A percentile compares a stretch with the other conserved stretches of the same genome.
Conservation (phyloP, 352 stramenopile species). For the Globisporangium iwayamae region DNA sequence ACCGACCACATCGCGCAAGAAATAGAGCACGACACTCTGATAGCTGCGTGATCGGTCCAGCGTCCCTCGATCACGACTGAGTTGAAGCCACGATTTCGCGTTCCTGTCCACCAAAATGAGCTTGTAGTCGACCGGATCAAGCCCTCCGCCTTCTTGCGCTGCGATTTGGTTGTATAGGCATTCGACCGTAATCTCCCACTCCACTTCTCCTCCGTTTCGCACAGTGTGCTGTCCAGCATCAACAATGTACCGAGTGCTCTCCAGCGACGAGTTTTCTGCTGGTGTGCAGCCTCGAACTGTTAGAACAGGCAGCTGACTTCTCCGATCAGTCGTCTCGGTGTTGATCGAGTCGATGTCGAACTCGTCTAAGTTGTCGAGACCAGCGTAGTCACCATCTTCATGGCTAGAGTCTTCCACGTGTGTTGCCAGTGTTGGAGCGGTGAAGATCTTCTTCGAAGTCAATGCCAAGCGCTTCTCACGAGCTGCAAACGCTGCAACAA, state of each 20-base stretch:
- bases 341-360: slow-evolving; percentile 70
- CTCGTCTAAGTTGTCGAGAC: slow-evolving; percentile 74
- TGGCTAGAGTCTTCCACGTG: slow-evolving; percentile 33
- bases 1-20: slow-evolving; percentile 72
- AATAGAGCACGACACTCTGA: slow-evolving; percentile 83
- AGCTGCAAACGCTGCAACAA: slow-evolving; percentile 60
- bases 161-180: slow-evolving; percentile 49
- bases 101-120: slow-evolving; percentile 71
- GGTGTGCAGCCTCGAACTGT: slow-evolving; percentile 78
- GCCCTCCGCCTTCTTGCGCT: slow-evolving; percentile 21
- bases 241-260: slow-evolving; percentile 82
- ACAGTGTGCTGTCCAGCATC: slow-evolving; percentile 87
- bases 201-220: slow-evolving; percentile 80
- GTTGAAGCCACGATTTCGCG: slow-evolving; percentile 72
- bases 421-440: slow-evolving; percentile 30
- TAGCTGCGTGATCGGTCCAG: slow-evolving; percentile 70
- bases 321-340: slow-evolving; percentile 30
- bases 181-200: slow-evolving; percentile 89
- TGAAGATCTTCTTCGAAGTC: slow-evolving; percentile 43
- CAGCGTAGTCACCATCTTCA: slow-evolving; percentile 39
- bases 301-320: slow-evolving; percentile 57
- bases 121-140: slow-evolving; percentile 74
- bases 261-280: slow-evolving; percentile 74
- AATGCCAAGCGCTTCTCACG: slow-evolving; percentile 49
- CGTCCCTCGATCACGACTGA: slow-evolving; percentile 77